Conservation (phyloP, 164 flowering plant species). For the Nymphaea colorata region DNA sequence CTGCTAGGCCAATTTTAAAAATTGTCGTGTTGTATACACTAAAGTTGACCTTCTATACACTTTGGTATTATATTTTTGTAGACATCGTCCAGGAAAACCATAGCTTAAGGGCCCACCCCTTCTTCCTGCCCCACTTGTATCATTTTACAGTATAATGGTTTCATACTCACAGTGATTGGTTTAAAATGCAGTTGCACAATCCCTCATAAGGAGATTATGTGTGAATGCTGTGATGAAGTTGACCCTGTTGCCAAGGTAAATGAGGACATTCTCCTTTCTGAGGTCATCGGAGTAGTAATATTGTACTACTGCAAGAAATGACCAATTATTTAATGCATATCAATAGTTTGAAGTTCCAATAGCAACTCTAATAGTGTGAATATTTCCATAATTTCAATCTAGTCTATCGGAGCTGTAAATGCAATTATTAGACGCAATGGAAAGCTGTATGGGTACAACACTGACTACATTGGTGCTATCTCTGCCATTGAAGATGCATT, state of each 20-base stretch:
- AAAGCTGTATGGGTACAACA: conserved; percentile 70
- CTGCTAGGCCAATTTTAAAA: too few relatives aligned
- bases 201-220: conserved; percentile 89
- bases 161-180: not conserved
- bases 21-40: too few relatives aligned
- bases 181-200: conserved; percentile 59
- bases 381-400: conserved; percentile 9
- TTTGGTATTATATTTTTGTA: too few relatives aligned
- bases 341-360: not conserved
- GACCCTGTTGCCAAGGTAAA: conserved; percentile 86
- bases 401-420: conserved; percentile 94
- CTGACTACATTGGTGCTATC: conserved; percentile 84
- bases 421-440: conserved; percentile 75
- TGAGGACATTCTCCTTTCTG: not conserved
- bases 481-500: conserved; percentile 80
- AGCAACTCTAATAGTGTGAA: not conserved
- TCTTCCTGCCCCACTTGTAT: too few relatives aligned
- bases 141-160: too few relatives aligned
- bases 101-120: too few relatives aligned
- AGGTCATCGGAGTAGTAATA: not conserved
- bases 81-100: too few relatives aligned
- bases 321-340: not conserved
- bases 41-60: too few relatives aligned
- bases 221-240: conserved; percentile 74
- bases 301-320: not conserved